Conservation (phyloP, 208 protist genomes). For the Leishmania turanica region DNA sequence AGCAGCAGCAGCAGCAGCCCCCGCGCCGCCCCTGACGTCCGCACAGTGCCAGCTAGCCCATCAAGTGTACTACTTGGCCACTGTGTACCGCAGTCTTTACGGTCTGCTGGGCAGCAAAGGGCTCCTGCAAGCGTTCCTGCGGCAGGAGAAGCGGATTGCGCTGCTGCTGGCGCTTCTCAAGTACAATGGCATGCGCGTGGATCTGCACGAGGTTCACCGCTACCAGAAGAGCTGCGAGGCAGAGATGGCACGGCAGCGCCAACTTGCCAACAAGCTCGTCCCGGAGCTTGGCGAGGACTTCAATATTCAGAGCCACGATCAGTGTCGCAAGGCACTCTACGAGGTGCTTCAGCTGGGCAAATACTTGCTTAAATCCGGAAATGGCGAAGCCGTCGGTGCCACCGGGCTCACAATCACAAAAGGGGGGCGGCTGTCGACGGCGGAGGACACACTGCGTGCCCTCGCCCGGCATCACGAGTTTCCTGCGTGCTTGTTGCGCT, state of each 20-base stretch:
- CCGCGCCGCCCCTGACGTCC: constrained; percentile 20
- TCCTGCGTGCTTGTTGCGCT: constrained; percentile 69
- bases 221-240: constrained; percentile 53
- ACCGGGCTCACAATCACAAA: constrained; percentile 63
- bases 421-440: constrained; percentile 89
- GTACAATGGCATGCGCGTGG: constrained; percentile 65
- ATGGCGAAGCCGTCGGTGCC: constrained; percentile 17
- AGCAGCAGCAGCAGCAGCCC: constrained; percentile 8
- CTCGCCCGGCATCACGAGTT: constrained; percentile 80
- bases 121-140: constrained; percentile 83
- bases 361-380: constrained; percentile 31
- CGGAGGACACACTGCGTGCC: constrained; percentile 77
- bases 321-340: constrained; percentile 80
- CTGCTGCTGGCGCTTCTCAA: constrained; percentile 80
- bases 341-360: constrained; percentile 85
- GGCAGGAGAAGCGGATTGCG: constrained; percentile 84
- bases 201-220: constrained; percentile 60
- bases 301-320: constrained; percentile 89
- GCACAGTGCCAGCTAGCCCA: constrained; percentile 52
- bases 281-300: constrained; percentile 57
- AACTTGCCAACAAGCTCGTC: constrained; percentile 42
- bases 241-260: constrained; percentile 50
- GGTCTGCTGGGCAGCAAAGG: constrained; percentile 73
- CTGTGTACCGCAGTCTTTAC: constrained; percentile 82
- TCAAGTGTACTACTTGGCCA: constrained; percentile 75